Evolutionary conservation across 2,329 filamentous ascomycete species (phyloP), one percentile per base, ranked within the genome.

Genomic region (Penicillium janthinellum): DNA sequence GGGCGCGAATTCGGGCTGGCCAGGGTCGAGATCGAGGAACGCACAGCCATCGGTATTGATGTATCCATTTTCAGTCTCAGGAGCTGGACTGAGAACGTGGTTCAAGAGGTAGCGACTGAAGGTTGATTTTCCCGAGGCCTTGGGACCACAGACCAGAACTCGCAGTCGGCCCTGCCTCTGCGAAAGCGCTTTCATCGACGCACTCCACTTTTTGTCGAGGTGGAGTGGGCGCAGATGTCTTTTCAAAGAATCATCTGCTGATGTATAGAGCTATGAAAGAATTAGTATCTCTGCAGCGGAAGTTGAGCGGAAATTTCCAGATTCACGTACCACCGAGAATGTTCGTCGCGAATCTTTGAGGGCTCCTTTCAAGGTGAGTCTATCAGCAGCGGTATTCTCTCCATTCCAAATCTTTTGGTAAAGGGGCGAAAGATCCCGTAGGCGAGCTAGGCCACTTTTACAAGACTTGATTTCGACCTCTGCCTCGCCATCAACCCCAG

Each of bases 111-210:
- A 78, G 52, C 82, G 81, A 58, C 80, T 80, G 64, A 88, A 84
- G 0, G 84, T 87, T 8, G 85, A 87, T 69, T 88, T 87, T 25
- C 86, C 86, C 25, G 84, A 81, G 0, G 77, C 80, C 62, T 86
- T 83, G 7, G 82, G 77, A 5, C 86, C 86, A 56, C 83, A 82
- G 6, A 86, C 72, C 52, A 87, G 69, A 7, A 83, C 78, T 58
- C 71, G 71, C 53, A 73, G 72, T 63, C 62, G 70, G 57, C 70
- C 77, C 63, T 70, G 76, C 65, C 68, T 78, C 60, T 71, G 75
- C 54, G 74, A 81, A 54, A 77, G 73, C 37, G 74, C 74, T 68
- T 77, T 81, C 65, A 77, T 81, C 14, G 73, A 72, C 8, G 72
- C 67, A 55, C 76, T 78, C 78, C 78, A 80, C 68, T 78, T 74